These are phyloP conservation scores for Jatropha podagrica DNA, from an alignment of 441 rosid species.

Conservation along the genomic window DNA sequence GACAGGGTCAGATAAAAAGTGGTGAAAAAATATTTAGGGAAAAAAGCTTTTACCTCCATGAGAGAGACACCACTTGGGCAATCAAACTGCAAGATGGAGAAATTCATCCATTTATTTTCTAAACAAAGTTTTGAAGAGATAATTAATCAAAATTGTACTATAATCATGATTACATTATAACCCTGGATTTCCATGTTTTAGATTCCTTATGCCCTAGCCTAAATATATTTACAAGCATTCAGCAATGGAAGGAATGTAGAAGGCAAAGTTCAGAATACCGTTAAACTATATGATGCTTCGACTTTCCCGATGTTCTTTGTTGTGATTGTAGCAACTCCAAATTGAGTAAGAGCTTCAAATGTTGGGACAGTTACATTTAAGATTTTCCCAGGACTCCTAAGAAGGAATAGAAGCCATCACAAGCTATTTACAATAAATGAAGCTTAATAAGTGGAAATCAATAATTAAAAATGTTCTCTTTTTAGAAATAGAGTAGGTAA, in stretches of 20 bases:
- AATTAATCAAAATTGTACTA: neutral
- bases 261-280: slow-evolving; percentile 43
- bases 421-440: slow-evolving; percentile 8
- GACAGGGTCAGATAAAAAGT: neutral
- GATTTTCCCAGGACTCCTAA: slow-evolving; percentile 93
- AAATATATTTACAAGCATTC: neutral
- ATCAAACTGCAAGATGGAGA: slow-evolving; percentile 56
- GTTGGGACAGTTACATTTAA: slow-evolving; percentile 65
- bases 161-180: neutral
- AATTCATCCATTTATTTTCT: slow-evolving; percentile 12
- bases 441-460: slow-evolving; percentile 7
- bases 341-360: slow-evolving; percentile 84
- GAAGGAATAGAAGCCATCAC: slow-evolving; percentile 20
- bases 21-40: neutral
- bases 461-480: no score
- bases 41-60: slow-evolving; percentile 56
- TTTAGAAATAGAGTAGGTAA: no score
- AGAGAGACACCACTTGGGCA: slow-evolving; percentile 79
- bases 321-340: slow-evolving; percentile 79
- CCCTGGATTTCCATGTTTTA: neutral
- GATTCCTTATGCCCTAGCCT: neutral
- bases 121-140: neutral
- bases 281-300: slow-evolving; percentile 93
- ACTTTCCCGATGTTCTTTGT: slow-evolving; percentile 74
- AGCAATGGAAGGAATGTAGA: slow-evolving; percentile 11